A percentile compares a stretch with the other conserved stretches of the same genome.
Evolutionary conservation across 2,329 filamentous ascomycete species (phyloP).

Genomic region (Trichoderma sp.): DNA sequence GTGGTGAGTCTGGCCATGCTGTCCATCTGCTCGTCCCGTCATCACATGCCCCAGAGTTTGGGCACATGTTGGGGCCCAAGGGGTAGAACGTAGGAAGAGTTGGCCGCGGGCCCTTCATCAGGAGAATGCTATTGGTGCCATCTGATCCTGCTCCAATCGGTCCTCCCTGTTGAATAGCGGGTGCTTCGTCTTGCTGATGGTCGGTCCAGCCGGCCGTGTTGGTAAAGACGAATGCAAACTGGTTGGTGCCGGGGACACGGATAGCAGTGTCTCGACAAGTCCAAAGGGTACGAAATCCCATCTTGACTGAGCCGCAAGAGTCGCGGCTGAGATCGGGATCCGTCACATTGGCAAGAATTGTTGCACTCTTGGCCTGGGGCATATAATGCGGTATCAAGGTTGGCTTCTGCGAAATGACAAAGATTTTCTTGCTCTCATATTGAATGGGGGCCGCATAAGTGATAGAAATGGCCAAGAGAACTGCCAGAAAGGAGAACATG

Average conservation of each 20-base stretch:
- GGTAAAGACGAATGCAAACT: slow-evolving; percentile 18
- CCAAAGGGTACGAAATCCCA: slow-evolving; percentile 22
- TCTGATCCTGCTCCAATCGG: slow-evolving; percentile 17
- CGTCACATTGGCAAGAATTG: slow-evolving; percentile 20
- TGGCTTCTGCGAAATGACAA: slow-evolving; percentile 2
- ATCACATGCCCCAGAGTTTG: slow-evolving; percentile 16
- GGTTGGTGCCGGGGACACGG: slow-evolving; percentile 1
- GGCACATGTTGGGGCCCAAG: slow-evolving; percentile 13
- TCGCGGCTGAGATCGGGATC: slow-evolving; percentile 22
- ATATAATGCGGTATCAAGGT: neutral
- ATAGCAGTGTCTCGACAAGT: slow-evolving; percentile 22
- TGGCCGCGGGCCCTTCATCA: slow-evolving; percentile 20
- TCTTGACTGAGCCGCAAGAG: slow-evolving; percentile 22
- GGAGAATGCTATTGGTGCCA: slow-evolving; percentile 14
- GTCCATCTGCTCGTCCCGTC: slow-evolving; percentile 20
- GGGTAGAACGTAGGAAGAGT: slow-evolving; percentile 17
- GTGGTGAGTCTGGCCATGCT: slow-evolving; percentile 23
- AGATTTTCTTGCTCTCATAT: neutral
- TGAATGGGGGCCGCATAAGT: neutral
- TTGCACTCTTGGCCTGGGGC: slow-evolving; percentile 16
- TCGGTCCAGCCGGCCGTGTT: slow-evolving; percentile 22
- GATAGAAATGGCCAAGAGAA: neutral
- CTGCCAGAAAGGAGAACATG: neutral
- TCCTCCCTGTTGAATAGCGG: slow-evolving; percentile 13
- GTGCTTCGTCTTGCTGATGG: slow-evolving; percentile 19